Percentiles rank a stretch among this genome's conserved stretches.
Conservation (phyloP, 164 flowering plant species). For the Nymphaea thermarum region DNA sequence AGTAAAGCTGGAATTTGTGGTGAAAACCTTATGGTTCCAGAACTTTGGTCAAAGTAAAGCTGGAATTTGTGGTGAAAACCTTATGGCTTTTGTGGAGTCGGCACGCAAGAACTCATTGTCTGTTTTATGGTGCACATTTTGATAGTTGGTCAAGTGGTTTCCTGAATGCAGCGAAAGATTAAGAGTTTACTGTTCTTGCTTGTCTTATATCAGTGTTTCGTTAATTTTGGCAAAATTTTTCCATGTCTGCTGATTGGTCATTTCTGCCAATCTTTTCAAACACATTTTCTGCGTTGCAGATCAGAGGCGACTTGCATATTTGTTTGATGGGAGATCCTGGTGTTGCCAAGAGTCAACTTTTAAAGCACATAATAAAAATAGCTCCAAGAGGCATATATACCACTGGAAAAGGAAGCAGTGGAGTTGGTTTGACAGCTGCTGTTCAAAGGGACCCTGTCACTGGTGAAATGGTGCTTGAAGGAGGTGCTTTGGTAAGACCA, state of each 20-base stretch:
- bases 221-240: too few species aligned
- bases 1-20: too few species aligned
- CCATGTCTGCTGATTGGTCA: not conserved
- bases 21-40: too few species aligned
- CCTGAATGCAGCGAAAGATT: too few species aligned
- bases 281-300: conserved; percentile 37
- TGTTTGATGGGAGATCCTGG: conserved; percentile 99
- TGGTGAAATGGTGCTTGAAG: conserved; percentile 98
- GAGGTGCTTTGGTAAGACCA: conserved; percentile 86
- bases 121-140: too few species aligned
- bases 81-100: too few species aligned
- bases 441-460: conserved; percentile 97
- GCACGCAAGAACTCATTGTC: too few species aligned
- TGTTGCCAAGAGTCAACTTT: conserved; percentile 98
- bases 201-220: not conserved
- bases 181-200: not conserved
- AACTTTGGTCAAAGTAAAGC: too few species aligned
- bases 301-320: conserved; percentile 91
- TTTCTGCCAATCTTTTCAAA: too few species aligned
- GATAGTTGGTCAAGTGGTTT: too few species aligned
- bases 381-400: conserved; percentile 99
- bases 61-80: too few species aligned
- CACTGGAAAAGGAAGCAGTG: conserved; percentile 98
- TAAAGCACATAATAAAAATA: conserved; percentile 91
- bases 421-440: conserved; percentile 98